Evolutionary conservation across 768 basidiomycete genomes (phyloP).

Genomic region (Hypsizygus marmoreus): DNA sequence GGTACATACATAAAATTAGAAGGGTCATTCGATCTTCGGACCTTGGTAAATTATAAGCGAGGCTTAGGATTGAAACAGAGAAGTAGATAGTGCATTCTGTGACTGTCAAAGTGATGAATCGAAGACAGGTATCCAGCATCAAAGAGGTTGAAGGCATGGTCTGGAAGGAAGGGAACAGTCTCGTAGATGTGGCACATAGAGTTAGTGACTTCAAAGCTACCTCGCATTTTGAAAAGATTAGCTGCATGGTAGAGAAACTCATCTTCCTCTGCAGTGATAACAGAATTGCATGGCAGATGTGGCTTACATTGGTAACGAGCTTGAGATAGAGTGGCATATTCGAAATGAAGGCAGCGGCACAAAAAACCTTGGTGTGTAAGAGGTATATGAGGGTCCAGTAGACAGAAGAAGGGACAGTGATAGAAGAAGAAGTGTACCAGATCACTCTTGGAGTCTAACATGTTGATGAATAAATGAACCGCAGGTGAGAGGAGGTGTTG

Average conservation of each 20-base stretch:
- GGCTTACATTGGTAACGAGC: not conserved
- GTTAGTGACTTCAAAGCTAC: not conserved
- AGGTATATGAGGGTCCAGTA: not conserved
- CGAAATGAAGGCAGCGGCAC: not conserved
- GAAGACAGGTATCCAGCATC: constrained; percentile 1
- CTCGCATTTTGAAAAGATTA: not conserved
- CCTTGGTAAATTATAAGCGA: too few relatives aligned
- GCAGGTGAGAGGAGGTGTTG: not conserved
- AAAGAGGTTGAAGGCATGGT: not conserved
- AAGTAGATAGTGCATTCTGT: too few relatives aligned
- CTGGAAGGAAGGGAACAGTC: not conserved
- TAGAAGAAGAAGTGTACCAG: constrained; percentile 1
- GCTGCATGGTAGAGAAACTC: not conserved
- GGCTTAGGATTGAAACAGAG: too few relatives aligned
- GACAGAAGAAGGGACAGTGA: constrained; percentile 3
- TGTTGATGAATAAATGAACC: too few relatives aligned
- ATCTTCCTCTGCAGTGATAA: constrained; percentile 7
- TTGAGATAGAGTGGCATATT: not conserved
- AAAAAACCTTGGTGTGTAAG: constrained; percentile 3
- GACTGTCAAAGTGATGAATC: too few relatives aligned
- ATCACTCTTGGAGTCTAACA: not conserved
- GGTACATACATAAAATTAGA: too few relatives aligned
- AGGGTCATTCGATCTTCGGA: too few relatives aligned
- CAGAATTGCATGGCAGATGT: not conserved
- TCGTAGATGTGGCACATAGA: not conserved